Base-by-base conservation (phyloP, 805 yeast genomes). In the Starmerella apis region DNA sequence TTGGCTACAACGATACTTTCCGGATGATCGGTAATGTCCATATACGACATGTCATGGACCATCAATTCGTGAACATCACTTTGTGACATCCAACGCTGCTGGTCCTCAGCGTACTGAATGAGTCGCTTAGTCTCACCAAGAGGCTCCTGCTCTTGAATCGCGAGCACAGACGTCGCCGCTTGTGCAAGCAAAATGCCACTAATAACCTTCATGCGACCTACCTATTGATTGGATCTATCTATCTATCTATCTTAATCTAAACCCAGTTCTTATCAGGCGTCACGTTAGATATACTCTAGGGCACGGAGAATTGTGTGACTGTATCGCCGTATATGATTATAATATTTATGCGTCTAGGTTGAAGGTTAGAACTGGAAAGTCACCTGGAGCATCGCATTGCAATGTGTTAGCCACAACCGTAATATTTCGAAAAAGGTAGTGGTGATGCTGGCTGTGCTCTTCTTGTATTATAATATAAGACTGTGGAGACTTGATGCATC, bases 21-120 rank as follows among this genome's bases (percentile, higher is more conserved):
- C 11, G 22, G 35, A 18, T 41, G 44, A 5, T 16, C 44, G 16
- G 49, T 46, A 22, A 37, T 38, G 45, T 46, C 49, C 45, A 46
- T 46, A 19, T 38, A 46, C 31, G 31, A 32, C 31, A 28, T 13
- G 3, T n/a, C 45, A 16, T 11, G 16, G 19, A 28, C 20, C 25
- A 46, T 10, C 32, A 46, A 23, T 10, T 6, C 32, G 42, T 45
- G 41, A 8, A 45, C 10, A 13, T 45, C 41, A 23, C 24, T 13
- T 11, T 18, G 24, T n/a, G 44, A 22, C 44, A 41, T 41, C 32
- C 32, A 41, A 16, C 22, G 20, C 23, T 25, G 32, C 44, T 25
- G 32, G 16, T 16, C 33, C n/a, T 25, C 44, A 2, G 27, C 44
- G 10, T 22, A 18, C 33, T 41, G 44, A 19, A 41, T 41, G n/a